Percentiles rank a stretch among this genome's conserved stretches.
Evolutionary conservation across 495 filamentous ascomycete genomes (phyloP).

Genomic region (Talaromyces nanjingensis): DNA sequence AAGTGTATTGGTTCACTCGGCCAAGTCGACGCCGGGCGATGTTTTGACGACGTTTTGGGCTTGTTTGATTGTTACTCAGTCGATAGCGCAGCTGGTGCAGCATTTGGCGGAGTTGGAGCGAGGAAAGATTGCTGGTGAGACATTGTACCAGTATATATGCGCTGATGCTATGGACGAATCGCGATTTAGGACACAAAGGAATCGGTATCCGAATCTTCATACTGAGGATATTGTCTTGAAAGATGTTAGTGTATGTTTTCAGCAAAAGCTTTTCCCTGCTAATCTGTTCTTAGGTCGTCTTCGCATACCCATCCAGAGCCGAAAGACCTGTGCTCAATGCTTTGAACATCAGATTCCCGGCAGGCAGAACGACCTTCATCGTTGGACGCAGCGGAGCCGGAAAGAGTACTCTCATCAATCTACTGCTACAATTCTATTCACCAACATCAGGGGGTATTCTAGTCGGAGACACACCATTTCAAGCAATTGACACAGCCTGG

Average conservation of each 20-base stretch:
- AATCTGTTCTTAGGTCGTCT: conserved; percentile 53
- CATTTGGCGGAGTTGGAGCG: conserved; percentile 71
- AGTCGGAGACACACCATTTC: conserved; percentile 60
- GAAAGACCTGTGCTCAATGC: conserved; percentile 53
- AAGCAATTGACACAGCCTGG: conserved; percentile 61
- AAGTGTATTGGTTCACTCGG: conserved; percentile 51
- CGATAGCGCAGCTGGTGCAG: conserved; percentile 64
- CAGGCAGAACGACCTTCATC: conserved; percentile 71
- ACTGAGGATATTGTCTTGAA: conserved; percentile 50
- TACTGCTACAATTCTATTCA: conserved; percentile 71
- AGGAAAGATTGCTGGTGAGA: conserved; percentile 65
- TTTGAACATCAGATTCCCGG: conserved; percentile 59
- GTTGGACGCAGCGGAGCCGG: conserved; percentile 86
- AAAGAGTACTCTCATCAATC: conserved; percentile 81
- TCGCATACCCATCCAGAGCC: conserved; percentile 75
- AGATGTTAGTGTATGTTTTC: conserved; percentile 45
- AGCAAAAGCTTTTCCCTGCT: too few species aligned
- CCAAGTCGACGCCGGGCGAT: conserved; percentile 53
- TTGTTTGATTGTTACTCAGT: conserved; percentile 66
- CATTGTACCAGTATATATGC: conserved; percentile 35
- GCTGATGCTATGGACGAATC: conserved; percentile 2
- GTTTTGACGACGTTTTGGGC: conserved; percentile 84
- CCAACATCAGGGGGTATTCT: conserved; percentile 58
- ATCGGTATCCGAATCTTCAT: conserved; percentile 13
- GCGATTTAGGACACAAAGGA: conserved; percentile 9